Base-by-base conservation (phyloP, 192 early-diverging fungal genomes). In the Rhizophagus prolifer region DNA sequence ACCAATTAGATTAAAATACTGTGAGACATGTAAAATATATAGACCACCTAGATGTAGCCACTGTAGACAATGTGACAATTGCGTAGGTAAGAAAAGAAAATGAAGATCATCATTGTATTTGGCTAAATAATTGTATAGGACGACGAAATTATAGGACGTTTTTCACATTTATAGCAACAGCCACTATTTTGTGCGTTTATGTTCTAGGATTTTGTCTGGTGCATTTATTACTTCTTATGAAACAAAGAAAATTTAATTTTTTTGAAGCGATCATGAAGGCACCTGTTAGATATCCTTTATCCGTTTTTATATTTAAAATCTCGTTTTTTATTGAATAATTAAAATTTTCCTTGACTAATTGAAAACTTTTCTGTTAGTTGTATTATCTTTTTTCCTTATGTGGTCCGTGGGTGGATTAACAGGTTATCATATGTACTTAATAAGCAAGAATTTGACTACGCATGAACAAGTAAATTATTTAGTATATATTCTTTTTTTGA, bases 61-160 rank as follows among this genome's bases (percentile, higher is more conserved):
- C 81, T 98, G 96, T 80, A 82, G 86, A 50, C 85, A 87, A 77
- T 98, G 96, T 85, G 91, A 97, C 81, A 94, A 94, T 76, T 98
- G 96, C 82, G 94, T 98, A 65, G 89, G 90, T 83, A 82, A 70
- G 80, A 82, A 81, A 69, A 89, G 92, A 93, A 79, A 89, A 91
- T 73, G 89, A 90, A 71, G 93, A 95, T 82, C 93, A 95, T 75
- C 94, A 98, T 81, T 98, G 97, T 80, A 92, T 95, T 30, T 98
- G 96, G 96, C 91, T 94, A 9, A 94, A 92, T 78, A 96, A 94
- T 82, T 97, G 96, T 81, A 89, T 98, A 61, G 97, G 97, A 5
- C 88, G 88, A 41, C 82, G 92, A 70, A 94, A 94, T 82, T 94
- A 93, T 81, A 87, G 90, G 19, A 89, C 91, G 58, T 98, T 98